Evolutionary conservation across 202 grass and related monocot genomes (phyloP), one percentile per base, ranked within the genome.

Genomic region (Alloteropsis angusta): DNA sequence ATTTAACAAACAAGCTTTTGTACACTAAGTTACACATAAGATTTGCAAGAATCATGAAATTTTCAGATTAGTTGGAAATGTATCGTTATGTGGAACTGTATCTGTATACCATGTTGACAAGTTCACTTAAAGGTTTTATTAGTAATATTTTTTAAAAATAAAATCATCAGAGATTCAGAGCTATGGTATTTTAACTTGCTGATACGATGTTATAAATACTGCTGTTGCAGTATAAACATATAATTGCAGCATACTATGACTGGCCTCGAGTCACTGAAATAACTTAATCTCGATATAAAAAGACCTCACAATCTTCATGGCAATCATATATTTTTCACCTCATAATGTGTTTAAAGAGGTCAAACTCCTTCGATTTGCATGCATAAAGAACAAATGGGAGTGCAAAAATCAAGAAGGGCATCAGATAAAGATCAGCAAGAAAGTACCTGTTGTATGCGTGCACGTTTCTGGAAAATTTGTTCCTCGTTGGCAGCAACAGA

Each of bases 381-480:
- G 62, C 46, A 76, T 71, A 45, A 63, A 47, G 18, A 72, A 19
- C 56, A 55, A 79, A 67, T 52, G 63, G 26, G 16, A 50, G 11
- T 63, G 63, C 4, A 86, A 17, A 88, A 59, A 30, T 83, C 9
- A 77, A 85, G 62, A 68, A 64, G 5, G 15, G 22, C 45, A 74
- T 64, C 36, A n/a, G 71, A n/a, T 38, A 32, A 37, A 36, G 22
- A 57, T n/a, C n/a, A n/a, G n/a, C n/a, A n/a, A n/a, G 42, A 54
- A 93, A 80, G 36, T 82, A 98, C 96, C 96, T 98, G 84, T 62
- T 98, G 92, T 89, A 98, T 95, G 74, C 96, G 85, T 84, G 87
- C 48, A 59, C 92, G 89, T 82, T 98, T 98, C 88, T 81, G 92
- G 76, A 98, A 98, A 93, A 98, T 98, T 87, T 94, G 87, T 47